Conservation (phyloP, 345 rosid species). For the Bruguiera sexangula region DNA sequence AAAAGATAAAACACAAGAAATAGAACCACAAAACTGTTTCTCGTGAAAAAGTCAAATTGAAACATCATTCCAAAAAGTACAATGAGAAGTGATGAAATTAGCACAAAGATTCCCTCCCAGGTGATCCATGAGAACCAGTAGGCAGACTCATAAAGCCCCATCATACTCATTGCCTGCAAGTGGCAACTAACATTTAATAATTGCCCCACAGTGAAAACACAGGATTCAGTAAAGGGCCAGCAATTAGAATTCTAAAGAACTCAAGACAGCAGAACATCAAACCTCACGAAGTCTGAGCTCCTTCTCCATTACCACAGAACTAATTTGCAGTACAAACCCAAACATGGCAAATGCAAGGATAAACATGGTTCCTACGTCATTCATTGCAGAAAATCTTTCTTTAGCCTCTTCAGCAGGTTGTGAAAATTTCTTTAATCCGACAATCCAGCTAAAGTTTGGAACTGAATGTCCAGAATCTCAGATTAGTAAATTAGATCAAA, state of each 20-base stretch:
- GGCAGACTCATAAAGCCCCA: slow-evolving; percentile 89
- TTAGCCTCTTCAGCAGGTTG: slow-evolving; percentile 52
- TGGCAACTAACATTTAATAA: background rate
- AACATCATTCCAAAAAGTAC: slow-evolving; percentile 93
- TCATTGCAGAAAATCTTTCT: slow-evolving; percentile 33
- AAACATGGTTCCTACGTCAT: slow-evolving; percentile 60
- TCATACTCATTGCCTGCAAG: slow-evolving; percentile 78
- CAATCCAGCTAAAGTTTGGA: slow-evolving; percentile 64
- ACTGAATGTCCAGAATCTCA: slow-evolving; percentile 38
- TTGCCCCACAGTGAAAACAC: background rate
- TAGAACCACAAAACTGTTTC: slow-evolving; percentile 67
- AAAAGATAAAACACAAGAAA: slow-evolving; percentile 80
- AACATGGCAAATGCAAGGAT: slow-evolving; percentile 92
- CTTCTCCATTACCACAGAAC: slow-evolving; percentile 74
- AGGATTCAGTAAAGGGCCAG: background rate
- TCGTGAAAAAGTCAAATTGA: slow-evolving; percentile 84
- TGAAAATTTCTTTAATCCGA: slow-evolving; percentile 75
- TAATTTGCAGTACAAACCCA: slow-evolving; percentile 76
- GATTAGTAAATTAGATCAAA: background rate
- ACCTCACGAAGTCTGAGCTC: slow-evolving; percentile 99
- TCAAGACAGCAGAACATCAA: slow-evolving; percentile 3
- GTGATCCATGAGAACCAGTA: slow-evolving; percentile 94
- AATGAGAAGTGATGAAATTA: slow-evolving; percentile 67
- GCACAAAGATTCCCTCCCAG: slow-evolving; percentile 74
- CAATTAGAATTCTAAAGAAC: slow-evolving; percentile 3